A percentile compares a stretch with the other conserved stretches of the same genome.
These are phyloP conservation scores for Kernera saxatilis DNA, from an alignment of 345 rosid species.

Conservation along the genomic window DNA sequence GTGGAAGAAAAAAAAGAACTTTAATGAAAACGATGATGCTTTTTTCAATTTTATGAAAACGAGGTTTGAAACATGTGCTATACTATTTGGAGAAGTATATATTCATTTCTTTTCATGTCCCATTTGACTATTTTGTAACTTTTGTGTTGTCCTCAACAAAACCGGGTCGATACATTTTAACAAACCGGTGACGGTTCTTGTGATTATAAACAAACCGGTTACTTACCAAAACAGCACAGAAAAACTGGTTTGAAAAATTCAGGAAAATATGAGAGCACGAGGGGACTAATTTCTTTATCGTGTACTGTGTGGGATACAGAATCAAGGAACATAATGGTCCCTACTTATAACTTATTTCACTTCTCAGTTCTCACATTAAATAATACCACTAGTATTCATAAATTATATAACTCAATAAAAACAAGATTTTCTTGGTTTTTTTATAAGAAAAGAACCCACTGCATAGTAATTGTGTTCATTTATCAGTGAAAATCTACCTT, in stretches of 20 bases:
- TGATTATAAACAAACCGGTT: neutral
- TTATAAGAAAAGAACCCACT: neutral
- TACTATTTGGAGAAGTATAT: neutral
- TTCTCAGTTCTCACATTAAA: conserved; percentile 1
- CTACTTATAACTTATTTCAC: neutral
- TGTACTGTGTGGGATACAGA: neutral
- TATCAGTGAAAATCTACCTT: neutral
- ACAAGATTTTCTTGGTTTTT: neutral
- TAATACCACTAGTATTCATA: neutral
- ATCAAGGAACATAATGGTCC: conserved; percentile 14
- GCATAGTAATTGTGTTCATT: conserved; percentile 4
- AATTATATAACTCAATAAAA: conserved; percentile 6
- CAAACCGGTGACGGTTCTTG: neutral
- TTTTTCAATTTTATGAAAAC: conserved; percentile 8
- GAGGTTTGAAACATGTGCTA: conserved; percentile 13
- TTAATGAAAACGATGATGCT: conserved; percentile 1
- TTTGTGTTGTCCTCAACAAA: neutral
- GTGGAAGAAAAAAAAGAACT: neutral
- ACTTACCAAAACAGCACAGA: neutral
- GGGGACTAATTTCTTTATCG: neutral
- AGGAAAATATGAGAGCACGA: neutral
- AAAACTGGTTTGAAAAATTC: neutral
- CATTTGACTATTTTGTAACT: neutral
- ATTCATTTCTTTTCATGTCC: neutral
- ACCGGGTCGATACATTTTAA: neutral